These are phyloP conservation scores for Melampsora americana DNA, from an alignment of 1,284 basidiomycete species.

Conservation along the genomic window DNA sequence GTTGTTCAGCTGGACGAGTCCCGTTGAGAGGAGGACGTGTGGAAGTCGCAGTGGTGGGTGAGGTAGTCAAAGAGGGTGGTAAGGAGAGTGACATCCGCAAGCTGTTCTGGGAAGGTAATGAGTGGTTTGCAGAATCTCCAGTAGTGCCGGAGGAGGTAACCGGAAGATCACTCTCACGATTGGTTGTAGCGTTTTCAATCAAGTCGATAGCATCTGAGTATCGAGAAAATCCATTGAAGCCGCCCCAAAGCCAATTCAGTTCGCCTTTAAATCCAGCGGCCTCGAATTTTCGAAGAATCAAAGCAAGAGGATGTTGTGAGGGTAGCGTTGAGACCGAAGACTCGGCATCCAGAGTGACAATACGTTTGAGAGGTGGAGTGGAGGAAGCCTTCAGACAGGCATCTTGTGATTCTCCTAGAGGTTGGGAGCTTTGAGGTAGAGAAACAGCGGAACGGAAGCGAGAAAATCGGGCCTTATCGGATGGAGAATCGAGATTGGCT, in stretches of 20 bases:
- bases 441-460: neutral
- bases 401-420: neutral
- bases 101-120: neutral
- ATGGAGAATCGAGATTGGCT: neutral
- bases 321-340: conserved; percentile 49
- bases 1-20: neutral
- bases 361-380: neutral
- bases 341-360: conserved; percentile 21
- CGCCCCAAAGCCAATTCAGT: conserved; percentile 52
- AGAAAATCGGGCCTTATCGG: conserved; percentile 3
- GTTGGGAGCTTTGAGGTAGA: neutral
- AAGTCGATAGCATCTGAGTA: neutral
- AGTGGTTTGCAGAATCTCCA: neutral
- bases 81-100: conserved; percentile 29
- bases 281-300: conserved; percentile 53
- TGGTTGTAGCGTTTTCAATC: neutral
- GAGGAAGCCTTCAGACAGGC: too few species aligned
- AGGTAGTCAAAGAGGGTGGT: conserved; percentile 12
- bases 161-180: neutral
- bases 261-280: conserved; percentile 50
- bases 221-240: conserved; percentile 48
- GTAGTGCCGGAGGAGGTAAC: neutral
- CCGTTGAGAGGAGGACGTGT: neutral
- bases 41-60: neutral
- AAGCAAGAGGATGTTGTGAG: conserved; percentile 51